Conservation (phyloP, 495 filamentous ascomycete species). For the Penicillium arizonense region DNA sequence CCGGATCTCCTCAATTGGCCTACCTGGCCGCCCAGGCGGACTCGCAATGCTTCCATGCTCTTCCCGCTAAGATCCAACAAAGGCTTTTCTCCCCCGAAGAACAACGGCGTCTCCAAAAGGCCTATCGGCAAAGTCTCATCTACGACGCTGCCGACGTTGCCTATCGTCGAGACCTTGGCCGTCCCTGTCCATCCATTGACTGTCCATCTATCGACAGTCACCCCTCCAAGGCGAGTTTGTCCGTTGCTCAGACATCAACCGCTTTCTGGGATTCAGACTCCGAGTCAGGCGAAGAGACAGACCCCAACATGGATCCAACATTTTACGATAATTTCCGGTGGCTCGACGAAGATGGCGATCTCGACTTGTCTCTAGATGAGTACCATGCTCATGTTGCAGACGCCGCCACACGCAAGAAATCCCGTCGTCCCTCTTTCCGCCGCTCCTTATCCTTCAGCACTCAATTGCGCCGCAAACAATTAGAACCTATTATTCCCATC, state of each 20-base stretch:
- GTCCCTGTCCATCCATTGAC: background rate
- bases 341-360: conserved; percentile 75
- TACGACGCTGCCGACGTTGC: conserved; percentile 72
- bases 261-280: conserved; percentile 34
- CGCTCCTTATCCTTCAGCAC: conserved; percentile 46
- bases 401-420: conserved; percentile 22
- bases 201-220: conserved; percentile 23
- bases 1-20: conserved; percentile 38
- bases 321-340: conserved; percentile 73
- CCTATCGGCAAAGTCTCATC: conserved; percentile 57
- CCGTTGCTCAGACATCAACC: conserved; percentile 22
- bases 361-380: conserved; percentile 65
- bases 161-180: conserved; percentile 24
- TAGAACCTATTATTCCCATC: conserved; percentile 12
- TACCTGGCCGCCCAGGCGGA: conserved; percentile 53
- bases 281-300: conserved; percentile 29
- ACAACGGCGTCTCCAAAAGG: conserved; percentile 56
- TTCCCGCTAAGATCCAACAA: conserved; percentile 69
- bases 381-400: conserved; percentile 47
- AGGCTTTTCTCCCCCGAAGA: conserved; percentile 74
- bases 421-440: conserved; percentile 42
- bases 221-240: conserved; percentile 19
- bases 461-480: conserved; percentile 11
- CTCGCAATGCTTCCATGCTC: conserved; percentile 65
- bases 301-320: conserved; percentile 46